Base-by-base conservation (phyloP, 179 eudicot genomes). In the Nepenthes alata region DNA sequence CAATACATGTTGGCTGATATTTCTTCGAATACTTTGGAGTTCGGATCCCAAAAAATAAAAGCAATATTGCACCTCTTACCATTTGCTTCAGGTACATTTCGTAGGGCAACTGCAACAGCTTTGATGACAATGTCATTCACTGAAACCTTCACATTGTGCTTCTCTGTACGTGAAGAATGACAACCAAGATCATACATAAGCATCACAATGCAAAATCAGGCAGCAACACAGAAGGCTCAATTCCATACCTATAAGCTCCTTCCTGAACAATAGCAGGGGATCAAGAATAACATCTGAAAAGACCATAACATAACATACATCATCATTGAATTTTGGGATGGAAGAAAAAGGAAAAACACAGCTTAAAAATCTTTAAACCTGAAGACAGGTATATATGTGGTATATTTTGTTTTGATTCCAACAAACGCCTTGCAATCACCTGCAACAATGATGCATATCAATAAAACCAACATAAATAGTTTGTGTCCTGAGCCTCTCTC, bases 111-210 rank as follows among this genome's bases (percentile, higher is more conserved):
- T 67, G 98, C 98, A 76, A 93, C 98, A 72, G 95, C 97, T 78
- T 93, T 93, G 73, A 89, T 89, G 73, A 93, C 86, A 67, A 93
- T 85, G 70, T 93, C 98, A 77, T 93, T 93, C 67, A 93, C 98
- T 9, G 98, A 89, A 63, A 93, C 97, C 88, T 93, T 93, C 61
- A 89, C 78, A 72, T 81, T 80, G 68, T 84, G 85, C 69, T 83
- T 83, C 56, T 79, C 98, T 93, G 91, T 36, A 72, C 38, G 53
- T 53, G 51, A 44, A 37, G 12, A 60, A 37, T 60, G 37, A 64
- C 50, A 50, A 65, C 47, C n/a, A 48, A 56, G 51, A 35, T 10
- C 35, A 54, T 9, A 41, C 11, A 66, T 47, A 54, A 66, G 16
- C 45, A 48, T 48, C 44, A 11, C 58, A 47, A 13, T 34, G 12